Evolutionary conservation across 2,329 filamentous ascomycete species (phyloP).

Genomic region (Tolypocladium sp.): DNA sequence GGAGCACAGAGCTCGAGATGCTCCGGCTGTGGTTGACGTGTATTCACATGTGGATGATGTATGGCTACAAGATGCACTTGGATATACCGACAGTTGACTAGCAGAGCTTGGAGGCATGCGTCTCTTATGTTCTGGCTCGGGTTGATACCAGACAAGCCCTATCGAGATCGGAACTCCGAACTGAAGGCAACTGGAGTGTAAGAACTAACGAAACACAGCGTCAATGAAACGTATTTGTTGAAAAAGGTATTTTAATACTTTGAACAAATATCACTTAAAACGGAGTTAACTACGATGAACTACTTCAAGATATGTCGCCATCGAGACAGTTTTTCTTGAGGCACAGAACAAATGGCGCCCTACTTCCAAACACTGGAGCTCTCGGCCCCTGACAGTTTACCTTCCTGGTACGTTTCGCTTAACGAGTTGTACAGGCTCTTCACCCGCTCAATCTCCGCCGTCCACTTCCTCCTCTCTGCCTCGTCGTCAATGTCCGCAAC

Average conservation of each 20-base stretch:
- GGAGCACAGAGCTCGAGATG: background rate
- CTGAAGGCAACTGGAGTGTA: no score
- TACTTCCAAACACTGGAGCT: constrained; percentile 42
- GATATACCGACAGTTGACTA: background rate
- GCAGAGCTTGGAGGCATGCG: background rate
- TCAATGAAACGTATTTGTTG: no score
- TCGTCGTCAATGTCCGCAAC: constrained; percentile 25
- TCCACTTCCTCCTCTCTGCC: constrained; percentile 22
- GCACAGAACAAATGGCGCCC: background rate
- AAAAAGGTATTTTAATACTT: background rate
- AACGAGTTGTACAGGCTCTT: constrained; percentile 38
- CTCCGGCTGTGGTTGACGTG: background rate
- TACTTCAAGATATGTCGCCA: background rate
- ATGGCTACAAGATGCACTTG: background rate
- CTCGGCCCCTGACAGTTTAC: constrained; percentile 30
- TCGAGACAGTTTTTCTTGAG: background rate
- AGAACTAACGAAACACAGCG: background rate
- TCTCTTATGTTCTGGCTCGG: background rate
- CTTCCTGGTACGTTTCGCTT: constrained; percentile 39
- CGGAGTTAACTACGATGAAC: background rate
- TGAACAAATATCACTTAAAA: no score
- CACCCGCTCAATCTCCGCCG: constrained; percentile 33
- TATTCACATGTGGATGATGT: no score
- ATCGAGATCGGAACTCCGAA: no score
- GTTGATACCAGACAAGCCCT: no score